Conservation (phyloP, 352 stramenopile genomes). For the Plasmopara halstedii region DNA sequence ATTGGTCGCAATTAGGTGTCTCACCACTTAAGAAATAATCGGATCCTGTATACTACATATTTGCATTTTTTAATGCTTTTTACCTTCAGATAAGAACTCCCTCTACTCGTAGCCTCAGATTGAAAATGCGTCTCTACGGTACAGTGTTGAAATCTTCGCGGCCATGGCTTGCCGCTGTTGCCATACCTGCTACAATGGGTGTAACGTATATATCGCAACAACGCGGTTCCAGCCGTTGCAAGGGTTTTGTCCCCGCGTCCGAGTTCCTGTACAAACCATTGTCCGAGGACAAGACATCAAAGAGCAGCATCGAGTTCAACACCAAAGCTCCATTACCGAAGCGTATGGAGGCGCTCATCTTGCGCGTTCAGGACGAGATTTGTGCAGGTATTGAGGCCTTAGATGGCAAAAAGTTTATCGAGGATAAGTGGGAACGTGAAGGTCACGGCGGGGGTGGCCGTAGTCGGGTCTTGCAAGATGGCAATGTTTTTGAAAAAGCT, state of each 20-base stretch:
- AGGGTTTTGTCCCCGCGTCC: slow-evolving; percentile 19
- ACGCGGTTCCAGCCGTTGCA: slow-evolving; percentile 34
- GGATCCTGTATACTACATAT: too few relatives aligned
- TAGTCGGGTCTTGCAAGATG: slow-evolving; percentile 89
- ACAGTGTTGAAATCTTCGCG: slow-evolving; percentile 17
- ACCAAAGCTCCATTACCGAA: slow-evolving; percentile 52
- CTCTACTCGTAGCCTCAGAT: too few relatives aligned
- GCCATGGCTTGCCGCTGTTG: slow-evolving; percentile 12
- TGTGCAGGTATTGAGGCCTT: slow-evolving; percentile 83
- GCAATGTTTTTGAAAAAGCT: slow-evolving; percentile 97
- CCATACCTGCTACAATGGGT: slow-evolving; percentile 18
- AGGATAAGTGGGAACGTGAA: slow-evolving; percentile 92
- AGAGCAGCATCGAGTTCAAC: slow-evolving; percentile 73
- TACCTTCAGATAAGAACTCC: too few relatives aligned
- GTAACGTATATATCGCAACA: slow-evolving; percentile 13
- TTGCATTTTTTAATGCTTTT: too few relatives aligned
- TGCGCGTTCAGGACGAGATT: slow-evolving; percentile 83
- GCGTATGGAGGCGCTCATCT: slow-evolving; percentile 77
- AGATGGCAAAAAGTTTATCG: slow-evolving; percentile 91
- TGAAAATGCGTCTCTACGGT: slow-evolving; percentile 22
- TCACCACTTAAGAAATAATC: too few relatives aligned
- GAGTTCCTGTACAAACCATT: slow-evolving; percentile 63
- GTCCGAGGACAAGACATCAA: slow-evolving; percentile 51
- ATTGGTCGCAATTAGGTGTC: too few relatives aligned
- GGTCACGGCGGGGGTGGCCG: slow-evolving; percentile 93